Evolutionary conservation across 192 early-diverging fungal genomes (phyloP).

Genomic region (Allomyces macrogynus): DNA sequence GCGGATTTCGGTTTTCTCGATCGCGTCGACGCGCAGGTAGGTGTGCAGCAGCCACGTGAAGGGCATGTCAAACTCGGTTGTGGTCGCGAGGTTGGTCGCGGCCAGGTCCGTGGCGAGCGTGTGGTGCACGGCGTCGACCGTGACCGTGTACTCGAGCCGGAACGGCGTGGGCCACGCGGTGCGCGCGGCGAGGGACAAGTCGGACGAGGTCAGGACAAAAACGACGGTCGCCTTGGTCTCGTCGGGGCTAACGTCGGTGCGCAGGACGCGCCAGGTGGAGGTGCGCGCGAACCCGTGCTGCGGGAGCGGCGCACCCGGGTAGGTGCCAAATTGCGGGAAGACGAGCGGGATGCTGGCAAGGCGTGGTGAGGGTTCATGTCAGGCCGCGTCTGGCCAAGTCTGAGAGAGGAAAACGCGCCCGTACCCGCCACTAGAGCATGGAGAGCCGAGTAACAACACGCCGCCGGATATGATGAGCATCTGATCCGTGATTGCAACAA

Average conservation of each 20-base stretch:
- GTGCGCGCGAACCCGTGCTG: conserved; percentile 50
- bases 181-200: conserved; percentile 29
- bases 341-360: conserved; percentile 31
- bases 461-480: background rate
- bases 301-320: conserved; percentile 31
- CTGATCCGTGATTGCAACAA: no score
- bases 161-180: conserved; percentile 54
- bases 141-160: conserved; percentile 56
- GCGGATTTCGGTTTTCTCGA: conserved; percentile 32
- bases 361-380: background rate
- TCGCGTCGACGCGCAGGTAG: conserved; percentile 56
- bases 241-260: conserved; percentile 17
- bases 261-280: conserved; percentile 33
- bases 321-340: conserved; percentile 62
- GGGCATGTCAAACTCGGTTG: conserved; percentile 41
- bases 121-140: conserved; percentile 30
- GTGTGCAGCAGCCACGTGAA: conserved; percentile 73
- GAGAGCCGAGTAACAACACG: background rate
- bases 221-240: conserved; percentile 22
- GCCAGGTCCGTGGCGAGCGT: conserved; percentile 50
- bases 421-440: background rate
- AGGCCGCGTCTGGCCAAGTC: background rate
- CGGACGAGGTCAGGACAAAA: conserved; percentile 31
- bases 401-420: background rate
- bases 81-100: conserved; percentile 52